Evolutionary conservation across 352 stramenopile genomes (phyloP), one percentile per base, ranked within the genome.

Genomic region (Pilasporangium apinafurcum): DNA sequence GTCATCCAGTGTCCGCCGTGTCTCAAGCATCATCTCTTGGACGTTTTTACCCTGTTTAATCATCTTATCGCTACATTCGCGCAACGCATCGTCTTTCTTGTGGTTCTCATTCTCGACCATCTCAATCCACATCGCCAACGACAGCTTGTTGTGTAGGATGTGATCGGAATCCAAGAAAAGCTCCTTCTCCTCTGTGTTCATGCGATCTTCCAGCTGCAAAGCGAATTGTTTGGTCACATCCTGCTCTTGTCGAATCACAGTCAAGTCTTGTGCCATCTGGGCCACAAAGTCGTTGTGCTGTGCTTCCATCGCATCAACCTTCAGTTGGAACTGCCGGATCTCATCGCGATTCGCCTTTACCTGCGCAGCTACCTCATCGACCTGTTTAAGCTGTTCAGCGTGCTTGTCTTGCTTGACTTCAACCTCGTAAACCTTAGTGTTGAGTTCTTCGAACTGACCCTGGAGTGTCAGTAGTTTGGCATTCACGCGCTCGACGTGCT

Each of bases 11-110:
- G 75, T 88, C 27, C 75, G 77, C 1, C 80, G 57, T 14, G 80
- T 84, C 48, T 92, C 80, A 5, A 89, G 64, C 69, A 92, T 92
- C 77, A 92, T 90, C 29, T 90, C 75, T 27, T 90, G 75, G 4
- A 92, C 79, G 37, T 89, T 89, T 30, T 69, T 70, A 25, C 76
- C 74, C 53, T 92, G 80, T 32, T 84, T 86, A 35, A 67, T 59
- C 73, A 92, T 86, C 42, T 87, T 89, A 21, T 92, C 80, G 13
- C 62, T 83, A 44, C 72, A 84, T 27, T 92, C 80, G 8, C 74
- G 73, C n/a, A 92, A 58, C 30, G 79, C 77, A 2, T 89, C 77
- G 33, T 90, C 77, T 41, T 87, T 85, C 4, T 65, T 63, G 6
- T 52, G 56, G 25, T 80, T 86, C 13, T 92, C 77, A 21, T 84